Evolutionary conservation across 345 rosid species (phyloP).

Genomic region (Moringa oleifera): DNA sequence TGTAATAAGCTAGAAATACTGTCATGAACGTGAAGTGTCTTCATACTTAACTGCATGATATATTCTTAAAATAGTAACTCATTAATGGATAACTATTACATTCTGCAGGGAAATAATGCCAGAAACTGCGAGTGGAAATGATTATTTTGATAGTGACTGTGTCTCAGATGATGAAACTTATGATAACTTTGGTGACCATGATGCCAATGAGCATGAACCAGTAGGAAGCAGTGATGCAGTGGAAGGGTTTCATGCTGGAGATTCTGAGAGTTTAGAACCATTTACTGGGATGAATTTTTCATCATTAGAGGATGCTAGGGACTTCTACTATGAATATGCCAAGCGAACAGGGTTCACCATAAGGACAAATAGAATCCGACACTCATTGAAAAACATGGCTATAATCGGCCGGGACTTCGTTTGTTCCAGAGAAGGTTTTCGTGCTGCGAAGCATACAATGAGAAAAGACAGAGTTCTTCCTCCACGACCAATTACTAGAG

Average conservation of each 20-base stretch:
- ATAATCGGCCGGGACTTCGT: slow-evolving; percentile 38
- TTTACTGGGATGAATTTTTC: slow-evolving; percentile 28
- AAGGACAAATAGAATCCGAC: slow-evolving; percentile 34
- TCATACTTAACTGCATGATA: not conserved
- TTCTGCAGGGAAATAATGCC: slow-evolving; percentile 18
- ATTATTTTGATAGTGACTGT: slow-evolving; percentile 21
- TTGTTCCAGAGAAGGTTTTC: slow-evolving; percentile 37
- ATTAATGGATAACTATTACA: not conserved
- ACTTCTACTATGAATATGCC: slow-evolving; percentile 38
- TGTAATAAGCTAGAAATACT: not conserved
- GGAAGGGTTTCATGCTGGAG: slow-evolving; percentile 8
- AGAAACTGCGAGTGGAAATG: slow-evolving; percentile 8
- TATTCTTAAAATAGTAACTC: not conserved
- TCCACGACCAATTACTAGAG: slow-evolving; percentile 35
- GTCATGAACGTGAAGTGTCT: not conserved
- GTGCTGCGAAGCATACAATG: slow-evolving; percentile 27
- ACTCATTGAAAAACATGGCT: slow-evolving; percentile 32
- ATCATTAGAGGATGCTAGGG: slow-evolving; percentile 34
- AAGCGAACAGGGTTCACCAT: slow-evolving; percentile 32
- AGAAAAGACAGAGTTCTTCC: slow-evolving; percentile 42
- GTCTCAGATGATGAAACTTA: slow-evolving; percentile 23
- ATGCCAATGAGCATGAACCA: slow-evolving; percentile 13
- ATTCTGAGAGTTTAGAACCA: slow-evolving; percentile 18
- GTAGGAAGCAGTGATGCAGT: slow-evolving; percentile 2
- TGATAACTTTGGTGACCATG: slow-evolving; percentile 19